These are phyloP conservation scores for Galium porrigens DNA, from an alignment of 305 asterid genomes.

Conservation along the genomic window DNA sequence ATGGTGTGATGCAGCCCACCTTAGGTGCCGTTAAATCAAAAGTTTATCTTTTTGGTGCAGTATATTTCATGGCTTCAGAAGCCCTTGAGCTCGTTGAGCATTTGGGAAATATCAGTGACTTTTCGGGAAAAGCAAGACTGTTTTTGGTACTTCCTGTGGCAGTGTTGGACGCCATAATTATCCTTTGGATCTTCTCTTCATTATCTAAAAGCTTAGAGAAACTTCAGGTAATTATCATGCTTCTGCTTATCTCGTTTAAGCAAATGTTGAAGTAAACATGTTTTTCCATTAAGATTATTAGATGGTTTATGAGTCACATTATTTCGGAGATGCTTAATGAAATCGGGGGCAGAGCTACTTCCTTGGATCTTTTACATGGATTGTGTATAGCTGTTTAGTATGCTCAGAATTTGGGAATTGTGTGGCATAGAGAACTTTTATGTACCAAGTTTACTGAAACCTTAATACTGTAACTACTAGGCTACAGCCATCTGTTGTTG, in stretches of 20 bases:
- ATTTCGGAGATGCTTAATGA: not conserved
- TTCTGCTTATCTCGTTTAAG: not conserved
- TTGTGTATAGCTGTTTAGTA: not conserved
- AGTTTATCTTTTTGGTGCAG: constrained; percentile 57
- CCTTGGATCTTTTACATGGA: not conserved
- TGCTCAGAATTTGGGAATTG: not conserved
- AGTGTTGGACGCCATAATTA: constrained; percentile 71
- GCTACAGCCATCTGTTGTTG: not conserved
- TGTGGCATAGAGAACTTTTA: not conserved
- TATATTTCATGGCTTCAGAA: constrained; percentile 82
- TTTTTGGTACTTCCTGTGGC: constrained; percentile 87
- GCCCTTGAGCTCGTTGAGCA: constrained; percentile 93
- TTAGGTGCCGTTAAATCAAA: constrained; percentile 61
- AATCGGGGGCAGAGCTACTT: constrained; percentile 1
- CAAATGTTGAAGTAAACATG: not conserved
- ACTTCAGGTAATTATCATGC: constrained; percentile 57
- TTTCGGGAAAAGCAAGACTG: constrained; percentile 71
- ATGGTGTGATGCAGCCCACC: constrained; percentile 84
- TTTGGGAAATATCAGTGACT: constrained; percentile 83
- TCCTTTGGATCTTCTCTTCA: constrained; percentile 93
- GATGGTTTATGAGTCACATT: not conserved
- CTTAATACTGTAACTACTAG: not conserved
- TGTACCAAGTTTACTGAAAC: not conserved
- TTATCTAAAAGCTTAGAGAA: constrained; percentile 81
- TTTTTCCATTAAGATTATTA: not conserved